Conservation (phyloP, 257 asterid species). For the Gynochthodes officinalis region DNA sequence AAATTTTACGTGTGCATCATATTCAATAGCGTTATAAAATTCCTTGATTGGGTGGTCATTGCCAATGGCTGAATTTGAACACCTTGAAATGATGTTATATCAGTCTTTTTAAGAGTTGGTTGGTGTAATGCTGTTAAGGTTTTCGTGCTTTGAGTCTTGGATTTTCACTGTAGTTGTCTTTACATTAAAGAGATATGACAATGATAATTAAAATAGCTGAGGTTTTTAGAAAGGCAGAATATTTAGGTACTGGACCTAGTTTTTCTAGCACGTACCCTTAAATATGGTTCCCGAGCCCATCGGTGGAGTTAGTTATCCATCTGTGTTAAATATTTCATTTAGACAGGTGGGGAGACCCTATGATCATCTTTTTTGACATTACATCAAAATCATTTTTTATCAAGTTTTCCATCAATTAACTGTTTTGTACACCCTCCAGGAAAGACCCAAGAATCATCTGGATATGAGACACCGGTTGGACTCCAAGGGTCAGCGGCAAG, state of each 20-base stretch:
- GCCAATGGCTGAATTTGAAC: background rate
- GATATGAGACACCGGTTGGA: slow-evolving; percentile 96
- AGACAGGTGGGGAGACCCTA: background rate
- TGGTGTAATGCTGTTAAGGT: background rate
- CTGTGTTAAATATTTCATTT: background rate
- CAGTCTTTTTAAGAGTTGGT: background rate
- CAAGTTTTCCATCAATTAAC: slow-evolving; percentile 13
- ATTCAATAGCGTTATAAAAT: background rate
- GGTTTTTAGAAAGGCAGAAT: too few relatives aligned
- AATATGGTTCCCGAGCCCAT: background rate
- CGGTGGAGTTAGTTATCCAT: background rate
- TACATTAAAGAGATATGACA: background rate
- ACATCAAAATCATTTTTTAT: background rate
- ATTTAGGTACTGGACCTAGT: too few relatives aligned
- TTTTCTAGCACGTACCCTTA: background rate
- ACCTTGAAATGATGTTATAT: background rate
- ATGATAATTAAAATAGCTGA: background rate
- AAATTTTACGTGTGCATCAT: background rate
- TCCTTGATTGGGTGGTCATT: background rate
- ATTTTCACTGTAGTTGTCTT: background rate
- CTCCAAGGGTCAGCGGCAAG: slow-evolving; percentile 97
- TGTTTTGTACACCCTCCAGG: slow-evolving; percentile 39
- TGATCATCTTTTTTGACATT: background rate
- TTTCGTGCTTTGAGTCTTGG: background rate
- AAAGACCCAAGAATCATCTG: slow-evolving; percentile 92